Base-by-base conservation (phyloP, 257 asterid species). In the Solanum appendiculatum region DNA sequence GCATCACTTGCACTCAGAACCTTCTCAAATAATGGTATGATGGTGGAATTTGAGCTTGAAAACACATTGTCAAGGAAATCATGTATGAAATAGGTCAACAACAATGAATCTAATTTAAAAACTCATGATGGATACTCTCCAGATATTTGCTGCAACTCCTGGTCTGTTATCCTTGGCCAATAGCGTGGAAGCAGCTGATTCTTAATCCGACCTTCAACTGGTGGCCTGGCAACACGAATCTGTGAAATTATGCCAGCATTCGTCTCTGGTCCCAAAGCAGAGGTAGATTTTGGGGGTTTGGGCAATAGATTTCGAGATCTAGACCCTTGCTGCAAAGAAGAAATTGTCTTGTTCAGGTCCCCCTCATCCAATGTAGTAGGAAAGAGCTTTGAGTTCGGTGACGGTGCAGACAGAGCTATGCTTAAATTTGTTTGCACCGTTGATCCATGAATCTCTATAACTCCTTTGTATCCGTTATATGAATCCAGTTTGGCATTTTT, bases 1-100 rank as follows among this genome's bases (percentile, higher is more conserved):
- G 99, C 99, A 92, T 96, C 99, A 87, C 99, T 96, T 54, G 99
- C 99, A 89, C 99, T 97, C 94, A 97, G 86, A 86, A 97, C 99
- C 95, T 97, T 97, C 88, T 97, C 99, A 88, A 97, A 97, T 89
- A 97, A 92, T 13, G 99, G 99, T 86, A 95, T 90, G 40, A 97
- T 93, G 4, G 95, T 94, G 80, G 99, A 93, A 86, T 97, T 95
- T 82, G 99, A 94, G 91, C 99, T 97, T 90, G 75, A 88, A 88
- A 87, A 48, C 44, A 75, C 68, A 84, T 86, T 80, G 89, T 93
- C 88, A 92, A 95, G 97, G 97, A 93, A 94, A 86, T 34, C 37
- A 74, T 72, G 81, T 48, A 33, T 70, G 39, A 46, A 58, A 73
- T 66, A 78, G 83, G 81, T 27, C 15, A 39, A 87, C 21, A 75